Conservation (phyloP, 2,329 filamentous ascomycete species). For the Fusarium sp. region DNA sequence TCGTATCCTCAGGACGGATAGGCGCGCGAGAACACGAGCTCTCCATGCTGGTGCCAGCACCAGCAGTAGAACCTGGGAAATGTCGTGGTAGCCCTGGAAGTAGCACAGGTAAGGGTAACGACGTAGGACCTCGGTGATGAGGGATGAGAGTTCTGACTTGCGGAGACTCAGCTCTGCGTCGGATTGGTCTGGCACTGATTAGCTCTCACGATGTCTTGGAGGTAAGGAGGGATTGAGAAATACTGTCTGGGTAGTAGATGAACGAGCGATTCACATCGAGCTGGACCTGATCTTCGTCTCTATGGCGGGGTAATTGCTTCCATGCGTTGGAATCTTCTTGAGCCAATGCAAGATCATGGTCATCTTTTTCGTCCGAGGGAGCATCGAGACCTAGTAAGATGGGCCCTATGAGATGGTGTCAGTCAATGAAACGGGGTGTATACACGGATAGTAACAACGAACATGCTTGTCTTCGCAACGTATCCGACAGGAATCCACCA, state of each 20-base stretch:
- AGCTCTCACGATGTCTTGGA: neutral
- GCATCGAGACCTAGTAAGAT: slow-evolving; percentile 59
- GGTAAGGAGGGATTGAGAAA: slow-evolving; percentile 27
- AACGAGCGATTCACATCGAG: slow-evolving; percentile 97
- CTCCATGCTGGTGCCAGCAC: slow-evolving; percentile 75
- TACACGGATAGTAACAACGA: slow-evolving; percentile 52
- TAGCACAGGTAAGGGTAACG: slow-evolving; percentile 87
- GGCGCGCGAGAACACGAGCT: slow-evolving; percentile 73
- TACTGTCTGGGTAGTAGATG: slow-evolving; percentile 90
- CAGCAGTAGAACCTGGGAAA: slow-evolving; percentile 92
- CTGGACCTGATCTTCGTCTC: slow-evolving; percentile 89
- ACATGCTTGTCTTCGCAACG: slow-evolving; percentile 80
- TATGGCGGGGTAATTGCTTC: slow-evolving; percentile 75
- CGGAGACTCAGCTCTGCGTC: slow-evolving; percentile 73
- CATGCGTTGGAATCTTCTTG: slow-evolving; percentile 52
- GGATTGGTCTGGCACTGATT: slow-evolving; percentile 65
- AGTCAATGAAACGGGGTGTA: slow-evolving; percentile 16
- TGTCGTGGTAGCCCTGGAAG: slow-evolving; percentile 99
- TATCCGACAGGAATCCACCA: slow-evolving; percentile 74
- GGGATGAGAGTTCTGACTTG: slow-evolving; percentile 78
- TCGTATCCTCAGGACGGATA: slow-evolving; percentile 89
- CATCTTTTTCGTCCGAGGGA: slow-evolving; percentile 23
- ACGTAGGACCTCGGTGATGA: slow-evolving; percentile 85
- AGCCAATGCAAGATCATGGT: neutral
- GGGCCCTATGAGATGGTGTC: slow-evolving; percentile 62